A percentile compares a stretch with the other conserved stretches of the same genome.
Conservation (phyloP, 345 rosid genomes). For the Dimocarpus longan region DNA sequence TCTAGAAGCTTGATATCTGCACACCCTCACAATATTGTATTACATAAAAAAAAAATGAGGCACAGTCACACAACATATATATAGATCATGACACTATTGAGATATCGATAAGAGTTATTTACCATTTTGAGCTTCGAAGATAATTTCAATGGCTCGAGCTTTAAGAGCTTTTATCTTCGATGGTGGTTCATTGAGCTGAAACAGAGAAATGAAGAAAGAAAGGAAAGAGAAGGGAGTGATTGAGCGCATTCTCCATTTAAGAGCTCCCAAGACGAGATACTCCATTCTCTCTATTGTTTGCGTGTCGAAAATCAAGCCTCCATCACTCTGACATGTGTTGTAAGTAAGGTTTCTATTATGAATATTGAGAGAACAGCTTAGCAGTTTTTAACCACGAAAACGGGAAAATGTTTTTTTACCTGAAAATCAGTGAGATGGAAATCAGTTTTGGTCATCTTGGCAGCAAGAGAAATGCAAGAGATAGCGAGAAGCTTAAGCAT, state of each 20-base stretch:
- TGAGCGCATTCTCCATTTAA: constrained; percentile 93
- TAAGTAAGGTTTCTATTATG: background rate
- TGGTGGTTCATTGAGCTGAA: constrained; percentile 54
- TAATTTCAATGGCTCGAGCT: constrained; percentile 58
- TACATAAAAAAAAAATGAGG: too few relatives aligned
- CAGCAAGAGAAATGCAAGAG: constrained; percentile 71
- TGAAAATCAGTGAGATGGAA: constrained; percentile 41
- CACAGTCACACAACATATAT: too few relatives aligned
- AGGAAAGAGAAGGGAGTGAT: constrained; percentile 83
- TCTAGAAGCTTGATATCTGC: constrained; percentile 57
- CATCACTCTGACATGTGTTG: constrained; percentile 36
- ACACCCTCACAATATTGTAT: background rate
- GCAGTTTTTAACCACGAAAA: background rate
- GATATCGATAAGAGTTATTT: background rate
- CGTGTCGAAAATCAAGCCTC: constrained; percentile 52
- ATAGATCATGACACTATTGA: background rate
- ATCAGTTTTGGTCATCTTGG: constrained; percentile 71
- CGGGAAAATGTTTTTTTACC: constrained; percentile 35
- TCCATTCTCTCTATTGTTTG: constrained; percentile 72
- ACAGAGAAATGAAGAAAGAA: constrained; percentile 52
- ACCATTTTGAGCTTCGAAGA: constrained; percentile 70
- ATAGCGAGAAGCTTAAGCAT: constrained; percentile 59
- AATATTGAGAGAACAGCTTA: background rate
- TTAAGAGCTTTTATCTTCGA: constrained; percentile 43
- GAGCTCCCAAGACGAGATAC: constrained; percentile 64